Conservation (phyloP, 2,329 filamentous ascomycete species). For the Penicillium psychrosexuale region DNA sequence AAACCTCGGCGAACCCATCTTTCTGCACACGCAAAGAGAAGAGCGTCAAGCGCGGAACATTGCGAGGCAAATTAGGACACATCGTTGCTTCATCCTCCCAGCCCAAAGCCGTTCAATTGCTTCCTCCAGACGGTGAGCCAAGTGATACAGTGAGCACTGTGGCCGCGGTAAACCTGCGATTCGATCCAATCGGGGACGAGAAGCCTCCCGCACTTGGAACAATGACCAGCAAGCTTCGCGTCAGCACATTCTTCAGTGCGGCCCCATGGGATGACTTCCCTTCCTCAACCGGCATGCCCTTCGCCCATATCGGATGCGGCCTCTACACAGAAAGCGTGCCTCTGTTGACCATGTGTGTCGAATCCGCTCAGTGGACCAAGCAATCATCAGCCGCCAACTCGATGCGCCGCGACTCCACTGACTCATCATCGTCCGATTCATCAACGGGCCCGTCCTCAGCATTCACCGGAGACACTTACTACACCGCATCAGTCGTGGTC, state of each 20-base stretch:
- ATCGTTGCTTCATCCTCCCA: conserved; percentile 58
- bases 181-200: conserved; percentile 55
- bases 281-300: conserved; percentile 39
- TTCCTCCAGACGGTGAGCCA: conserved; percentile 37
- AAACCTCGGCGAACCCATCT: conserved; percentile 45
- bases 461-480: conserved; percentile 49
- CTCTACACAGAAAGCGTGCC: conserved; percentile 52
- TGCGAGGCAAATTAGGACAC: conserved; percentile 56
- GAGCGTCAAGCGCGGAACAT: conserved; percentile 59
- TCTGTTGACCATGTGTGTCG: conserved; percentile 56
- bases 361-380: conserved; percentile 56
- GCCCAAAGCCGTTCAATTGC: conserved; percentile 55
- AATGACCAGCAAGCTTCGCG: conserved; percentile 55
- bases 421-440: conserved; percentile 39
- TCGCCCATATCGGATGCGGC: conserved; percentile 46
- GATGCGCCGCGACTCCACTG: conserved; percentile 28
- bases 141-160: conserved; percentile 51
- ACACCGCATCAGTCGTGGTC: conserved; percentile 61
- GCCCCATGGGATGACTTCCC: conserved; percentile 52
- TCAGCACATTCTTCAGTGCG: conserved; percentile 56
- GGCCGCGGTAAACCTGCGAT: conserved; percentile 57
- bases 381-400: conserved; percentile 39
- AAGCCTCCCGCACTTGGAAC: conserved; percentile 54
- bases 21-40: conserved; percentile 59
- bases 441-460: background rate